Percentiles rank a stretch among this genome's conserved stretches.
These are phyloP conservation scores for Cystofilobasidium bisporidii DNA, from an alignment of 768 basidiomycete species.

Conservation along the genomic window DNA sequence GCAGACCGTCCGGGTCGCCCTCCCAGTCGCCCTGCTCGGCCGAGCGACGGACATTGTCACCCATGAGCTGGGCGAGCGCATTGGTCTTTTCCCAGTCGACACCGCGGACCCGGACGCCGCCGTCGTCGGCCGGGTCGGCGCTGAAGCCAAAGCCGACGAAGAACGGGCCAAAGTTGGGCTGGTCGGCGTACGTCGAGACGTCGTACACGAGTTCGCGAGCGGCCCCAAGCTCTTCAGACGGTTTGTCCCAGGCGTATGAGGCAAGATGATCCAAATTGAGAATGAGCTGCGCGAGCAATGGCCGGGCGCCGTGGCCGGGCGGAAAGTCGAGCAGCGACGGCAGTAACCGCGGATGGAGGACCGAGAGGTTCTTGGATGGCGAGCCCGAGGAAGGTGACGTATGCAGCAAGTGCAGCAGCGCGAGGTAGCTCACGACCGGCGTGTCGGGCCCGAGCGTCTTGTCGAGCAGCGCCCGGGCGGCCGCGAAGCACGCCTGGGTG, in stretches of 20 bases:
- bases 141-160: background rate
- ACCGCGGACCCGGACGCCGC: background rate
- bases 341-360: background rate
- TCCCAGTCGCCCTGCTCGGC: background rate
- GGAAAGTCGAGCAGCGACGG: background rate
- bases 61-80: background rate
- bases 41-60: background rate
- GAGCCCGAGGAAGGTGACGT: background rate
- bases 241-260: background rate
- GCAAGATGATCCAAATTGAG: background rate
- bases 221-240: background rate
- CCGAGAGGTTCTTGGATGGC: background rate
- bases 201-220: background rate
- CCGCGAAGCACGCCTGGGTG: background rate
- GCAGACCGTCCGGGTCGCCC: background rate
- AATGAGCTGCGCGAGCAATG: background rate
- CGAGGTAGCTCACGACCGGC: background rate
- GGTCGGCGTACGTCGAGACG: background rate
- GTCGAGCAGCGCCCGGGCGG: background rate
- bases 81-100: constrained; percentile 1
- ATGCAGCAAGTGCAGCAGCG: background rate
- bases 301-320: background rate
- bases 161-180: background rate
- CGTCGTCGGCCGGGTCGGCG: background rate
- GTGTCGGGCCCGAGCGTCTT: background rate